Base-by-base conservation (phyloP, 2,329 filamentous ascomycete species). In the Colletotrichum sp. region DNA sequence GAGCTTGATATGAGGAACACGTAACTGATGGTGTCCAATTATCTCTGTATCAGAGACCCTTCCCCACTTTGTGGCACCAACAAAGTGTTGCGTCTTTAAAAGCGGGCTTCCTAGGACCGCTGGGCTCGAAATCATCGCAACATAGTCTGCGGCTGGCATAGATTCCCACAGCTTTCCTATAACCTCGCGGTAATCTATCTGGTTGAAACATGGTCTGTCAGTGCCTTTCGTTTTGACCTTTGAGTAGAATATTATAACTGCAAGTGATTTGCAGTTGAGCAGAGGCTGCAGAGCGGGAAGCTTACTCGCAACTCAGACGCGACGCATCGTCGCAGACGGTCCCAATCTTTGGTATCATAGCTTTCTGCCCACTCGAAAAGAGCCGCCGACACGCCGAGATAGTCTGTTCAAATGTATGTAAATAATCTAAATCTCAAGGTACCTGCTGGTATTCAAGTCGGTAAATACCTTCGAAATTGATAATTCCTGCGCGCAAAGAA, bases 181-280 rank as follows among this genome's bases (percentile, higher is more conserved):
- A 81, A 92, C 90, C 47, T 88, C 87, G 64, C 89, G 90, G 88
- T 95, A 95, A 86, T 95, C 93, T 78, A 95, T 88, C 87, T 93
- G 81, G 7, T 51, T 13, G 7, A 21, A 51, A 51, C 18, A 18
- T 18, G 24, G 21, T 15, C 31, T 54, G 21, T 65, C 5, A 7
- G 66, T 21, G 43, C 11, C n/a, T 21, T 51, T 51, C 1, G 4
- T 12, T 21, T 13, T 21, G n/a, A n/a, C 11, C 12, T 3, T 11
- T 5, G 11, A 13, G 3, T 13, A 13, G 8, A 3, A 47, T 7
- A 47, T 21, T 6, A 7, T 13, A 3, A 3, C 21, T 21, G n/a
- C 2, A 51, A 21, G 13, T n/a, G n/a, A 2, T 51, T 51, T 2
- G 91, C 90, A 86, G 11, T 51, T n/a, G 18, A 27, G 24, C 24